A percentile compares a stretch with the other conserved stretches of the same genome.
Conservation (phyloP, 2,329 filamentous ascomycete genomes). For the Cercospora sp. region DNA sequence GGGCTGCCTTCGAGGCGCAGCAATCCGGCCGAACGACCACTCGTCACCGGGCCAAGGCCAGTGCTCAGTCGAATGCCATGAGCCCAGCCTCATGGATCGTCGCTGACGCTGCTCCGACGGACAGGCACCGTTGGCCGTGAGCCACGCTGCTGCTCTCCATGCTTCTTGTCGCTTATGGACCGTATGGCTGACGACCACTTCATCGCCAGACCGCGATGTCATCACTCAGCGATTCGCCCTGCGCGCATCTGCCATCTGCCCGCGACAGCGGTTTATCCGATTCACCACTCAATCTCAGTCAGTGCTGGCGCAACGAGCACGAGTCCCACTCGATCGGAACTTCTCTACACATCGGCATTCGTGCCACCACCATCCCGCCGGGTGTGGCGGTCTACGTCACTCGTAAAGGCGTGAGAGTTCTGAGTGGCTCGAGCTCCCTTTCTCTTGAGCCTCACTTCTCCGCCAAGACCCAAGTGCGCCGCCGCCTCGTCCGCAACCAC, state of each 20-base stretch:
- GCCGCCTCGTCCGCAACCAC: neutral
- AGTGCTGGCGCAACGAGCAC: neutral
- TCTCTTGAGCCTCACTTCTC: neutral
- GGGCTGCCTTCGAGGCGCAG: constrained; percentile 3
- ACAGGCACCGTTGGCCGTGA: neutral
- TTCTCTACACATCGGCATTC: constrained; percentile 16
- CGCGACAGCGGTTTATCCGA: neutral
- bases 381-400: constrained; percentile 11
- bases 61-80: neutral
- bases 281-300: neutral
- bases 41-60: neutral
- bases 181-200: neutral
- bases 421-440: neutral
- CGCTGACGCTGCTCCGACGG: neutral
- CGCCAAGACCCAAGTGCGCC: neutral
- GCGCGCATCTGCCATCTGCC: neutral
- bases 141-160: neutral
- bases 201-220: neutral
- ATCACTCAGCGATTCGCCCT: neutral
- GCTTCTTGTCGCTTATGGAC: neutral
- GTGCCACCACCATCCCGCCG: constrained; percentile 2
- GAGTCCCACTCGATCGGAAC: constrained; percentile 9
- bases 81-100: neutral
- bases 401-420: neutral
- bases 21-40: constrained; percentile 2